These are phyloP conservation scores for Anthracocystis setariae DNA, from an alignment of 1,284 basidiomycete genomes.

Conservation along the genomic window DNA sequence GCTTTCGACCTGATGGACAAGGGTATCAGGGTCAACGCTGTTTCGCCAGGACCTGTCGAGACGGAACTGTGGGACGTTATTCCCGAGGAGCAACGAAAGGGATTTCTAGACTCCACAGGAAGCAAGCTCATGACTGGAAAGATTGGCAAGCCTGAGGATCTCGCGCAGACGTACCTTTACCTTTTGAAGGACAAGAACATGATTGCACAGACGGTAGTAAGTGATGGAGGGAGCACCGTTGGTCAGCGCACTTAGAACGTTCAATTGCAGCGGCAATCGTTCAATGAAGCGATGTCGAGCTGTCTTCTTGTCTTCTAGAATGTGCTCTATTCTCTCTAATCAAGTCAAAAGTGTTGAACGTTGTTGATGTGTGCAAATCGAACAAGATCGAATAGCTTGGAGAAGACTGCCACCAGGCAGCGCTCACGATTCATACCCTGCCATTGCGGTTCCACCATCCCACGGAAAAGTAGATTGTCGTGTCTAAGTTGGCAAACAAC, in stretches of 20 bases:
- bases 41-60: slow-evolving; percentile 35
- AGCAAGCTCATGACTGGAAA: slow-evolving; percentile 13
- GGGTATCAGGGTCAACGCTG: slow-evolving; percentile 42
- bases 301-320: too few relatives aligned
- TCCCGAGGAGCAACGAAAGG: slow-evolving; percentile 5
- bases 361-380: too few relatives aligned
- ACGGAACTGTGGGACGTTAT: slow-evolving; percentile 43
- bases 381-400: too few relatives aligned
- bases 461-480: too few relatives aligned
- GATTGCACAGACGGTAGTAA: slow-evolving; percentile 29
- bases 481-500: too few relatives aligned
- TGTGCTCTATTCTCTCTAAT: too few relatives aligned
- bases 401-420: too few relatives aligned
- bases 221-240: slow-evolving; percentile 27
- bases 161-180: slow-evolving; percentile 39
- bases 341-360: too few relatives aligned
- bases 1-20: slow-evolving; percentile 33
- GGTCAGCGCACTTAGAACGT: slow-evolving; percentile 5
- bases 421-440: too few relatives aligned
- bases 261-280: not conserved
- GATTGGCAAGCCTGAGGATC: slow-evolving; percentile 17
- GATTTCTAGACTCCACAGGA: not conserved
- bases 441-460: too few relatives aligned
- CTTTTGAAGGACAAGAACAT: slow-evolving; percentile 50
- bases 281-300: too few relatives aligned